Conservation (phyloP, 352 stramenopile species). For the Globisporangium perplexum region DNA sequence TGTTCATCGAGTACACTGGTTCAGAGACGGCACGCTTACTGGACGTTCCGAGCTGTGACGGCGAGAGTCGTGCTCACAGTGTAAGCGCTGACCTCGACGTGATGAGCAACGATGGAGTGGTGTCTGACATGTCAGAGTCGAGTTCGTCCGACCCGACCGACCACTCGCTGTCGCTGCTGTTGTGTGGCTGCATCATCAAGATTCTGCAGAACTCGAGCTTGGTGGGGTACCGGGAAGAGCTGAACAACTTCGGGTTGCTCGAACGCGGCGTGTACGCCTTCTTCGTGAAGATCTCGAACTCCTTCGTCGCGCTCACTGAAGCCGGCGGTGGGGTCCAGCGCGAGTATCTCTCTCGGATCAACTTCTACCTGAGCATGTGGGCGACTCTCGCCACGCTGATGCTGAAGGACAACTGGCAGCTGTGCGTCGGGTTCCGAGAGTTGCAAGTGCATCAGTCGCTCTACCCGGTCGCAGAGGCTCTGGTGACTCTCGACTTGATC, state of each 20-base stretch:
- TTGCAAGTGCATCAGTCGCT: conserved; percentile 46
- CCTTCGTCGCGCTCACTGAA: conserved; percentile 18
- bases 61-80: not conserved
- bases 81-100: not conserved
- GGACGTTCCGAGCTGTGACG: conserved; percentile 2
- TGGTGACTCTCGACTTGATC: conserved; percentile 27
- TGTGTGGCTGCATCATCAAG: conserved; percentile 61
- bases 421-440: conserved; percentile 50
- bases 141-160: not conserved
- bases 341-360: conserved; percentile 21
- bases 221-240: conserved; percentile 31
- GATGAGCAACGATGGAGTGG: not conserved
- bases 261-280: conserved; percentile 54
- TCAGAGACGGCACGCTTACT: conserved; percentile 23
- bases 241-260: conserved; percentile 54
- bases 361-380: conserved; percentile 36
- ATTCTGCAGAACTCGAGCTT: conserved; percentile 39
- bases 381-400: conserved; percentile 38
- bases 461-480: conserved; percentile 42
- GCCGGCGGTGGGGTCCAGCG: conserved; percentile 9
- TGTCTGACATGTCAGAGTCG: not conserved
- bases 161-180: conserved; percentile 24
- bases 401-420: conserved; percentile 33
- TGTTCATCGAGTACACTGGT: conserved; percentile 46
- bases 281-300: conserved; percentile 43